These are phyloP conservation scores for Flaveria sonorensis DNA, from an alignment of 129 eudicot genomes.

Conservation along the genomic window DNA sequence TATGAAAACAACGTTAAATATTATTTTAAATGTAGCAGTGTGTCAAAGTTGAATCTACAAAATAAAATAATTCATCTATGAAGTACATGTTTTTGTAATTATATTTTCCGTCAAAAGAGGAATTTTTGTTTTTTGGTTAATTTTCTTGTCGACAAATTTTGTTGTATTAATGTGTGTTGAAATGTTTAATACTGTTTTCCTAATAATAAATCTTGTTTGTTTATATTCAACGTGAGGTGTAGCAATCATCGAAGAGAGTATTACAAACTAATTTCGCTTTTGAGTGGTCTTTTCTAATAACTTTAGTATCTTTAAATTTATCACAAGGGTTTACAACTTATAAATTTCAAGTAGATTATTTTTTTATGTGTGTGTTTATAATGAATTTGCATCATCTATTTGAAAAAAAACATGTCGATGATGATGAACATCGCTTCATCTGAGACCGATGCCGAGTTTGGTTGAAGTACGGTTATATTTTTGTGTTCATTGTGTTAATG, in stretches of 20 bases:
- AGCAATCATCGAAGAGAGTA: neutral
- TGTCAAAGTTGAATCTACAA: slow-evolving; percentile 10
- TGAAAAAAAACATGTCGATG: too few relatives aligned
- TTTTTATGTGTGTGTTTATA: too few relatives aligned
- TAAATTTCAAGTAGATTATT: too few relatives aligned
- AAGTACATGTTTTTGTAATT: neutral
- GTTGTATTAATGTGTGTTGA: neutral
- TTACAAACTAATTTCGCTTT: neutral
- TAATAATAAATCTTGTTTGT: neutral
- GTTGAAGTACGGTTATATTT: too few relatives aligned
- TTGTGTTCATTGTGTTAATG: too few relatives aligned
- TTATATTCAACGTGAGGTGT: neutral
- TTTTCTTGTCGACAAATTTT: neutral
- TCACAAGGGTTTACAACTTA: too few relatives aligned
- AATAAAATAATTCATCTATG: neutral
- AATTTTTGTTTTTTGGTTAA: neutral
- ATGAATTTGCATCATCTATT: too few relatives aligned
- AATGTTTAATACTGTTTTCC: neutral
- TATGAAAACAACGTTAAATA: neutral
- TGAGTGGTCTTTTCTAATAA: too few relatives aligned
- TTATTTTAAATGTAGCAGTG: slow-evolving; percentile 4
- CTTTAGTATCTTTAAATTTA: too few relatives aligned
- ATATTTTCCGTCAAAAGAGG: neutral
- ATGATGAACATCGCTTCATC: too few relatives aligned
- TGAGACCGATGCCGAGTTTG: too few relatives aligned